Percentiles rank a stretch among this genome's conserved stretches.
Conservation (phyloP, 352 stramenopile genomes). For the Aphanomyces stellatus region DNA sequence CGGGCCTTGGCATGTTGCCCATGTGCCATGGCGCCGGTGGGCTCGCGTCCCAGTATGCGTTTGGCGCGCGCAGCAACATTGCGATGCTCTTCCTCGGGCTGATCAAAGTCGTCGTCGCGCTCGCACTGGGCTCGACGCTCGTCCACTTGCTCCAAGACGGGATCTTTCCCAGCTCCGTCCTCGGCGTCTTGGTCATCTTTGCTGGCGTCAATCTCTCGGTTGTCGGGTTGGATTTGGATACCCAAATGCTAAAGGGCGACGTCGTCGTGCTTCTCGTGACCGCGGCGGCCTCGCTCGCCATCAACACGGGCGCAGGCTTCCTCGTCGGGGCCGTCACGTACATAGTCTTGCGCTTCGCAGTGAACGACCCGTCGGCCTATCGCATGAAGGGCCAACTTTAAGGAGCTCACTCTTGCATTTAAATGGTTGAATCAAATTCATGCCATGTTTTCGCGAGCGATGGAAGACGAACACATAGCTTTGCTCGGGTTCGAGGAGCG, state of each 20-base stretch:
- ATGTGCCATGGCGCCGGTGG: conserved; percentile 91
- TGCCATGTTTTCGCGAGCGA: too few species aligned
- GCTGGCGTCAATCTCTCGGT: conserved; percentile 39
- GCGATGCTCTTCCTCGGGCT: conserved; percentile 84
- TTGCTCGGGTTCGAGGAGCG: too few species aligned
- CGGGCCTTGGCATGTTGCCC: conserved; percentile 86
- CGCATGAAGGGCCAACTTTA: background rate
- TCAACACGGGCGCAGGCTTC: conserved; percentile 53
- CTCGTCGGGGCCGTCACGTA: conserved; percentile 36
- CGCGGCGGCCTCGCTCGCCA: conserved; percentile 30
- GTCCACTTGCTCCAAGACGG: conserved; percentile 45
- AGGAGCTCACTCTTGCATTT: too few species aligned
- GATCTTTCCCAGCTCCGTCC: conserved; percentile 43
- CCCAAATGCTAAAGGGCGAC: conserved; percentile 26
- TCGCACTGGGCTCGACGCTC: conserved; percentile 78
- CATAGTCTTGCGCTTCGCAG: conserved; percentile 23
- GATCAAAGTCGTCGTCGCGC: conserved; percentile 85
- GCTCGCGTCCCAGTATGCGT: conserved; percentile 87
- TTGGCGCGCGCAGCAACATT: conserved; percentile 85
- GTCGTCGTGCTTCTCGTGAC: conserved; percentile 38
- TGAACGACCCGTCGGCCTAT: background rate
- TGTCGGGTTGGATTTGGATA: conserved; percentile 44
- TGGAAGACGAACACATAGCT: too few species aligned
- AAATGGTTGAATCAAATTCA: too few species aligned
- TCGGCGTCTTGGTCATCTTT: conserved; percentile 54